These are phyloP conservation scores for Ceratocystis albifundus DNA, from an alignment of 2,329 filamentous ascomycete genomes.

Conservation along the genomic window DNA sequence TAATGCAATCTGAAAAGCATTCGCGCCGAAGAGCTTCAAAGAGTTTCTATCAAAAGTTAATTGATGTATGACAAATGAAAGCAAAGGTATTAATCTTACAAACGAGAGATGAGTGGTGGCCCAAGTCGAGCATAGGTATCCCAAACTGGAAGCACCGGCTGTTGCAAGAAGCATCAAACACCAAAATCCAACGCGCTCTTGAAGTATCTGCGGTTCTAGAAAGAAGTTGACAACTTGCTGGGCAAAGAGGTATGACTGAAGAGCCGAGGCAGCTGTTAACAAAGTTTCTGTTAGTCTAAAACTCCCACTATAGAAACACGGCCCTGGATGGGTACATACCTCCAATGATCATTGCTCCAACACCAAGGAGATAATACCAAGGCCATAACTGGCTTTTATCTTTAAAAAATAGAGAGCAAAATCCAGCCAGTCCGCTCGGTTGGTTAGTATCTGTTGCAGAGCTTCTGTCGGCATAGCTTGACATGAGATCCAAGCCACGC, in stretches of 20 bases:
- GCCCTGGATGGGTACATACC: constrained; percentile 19
- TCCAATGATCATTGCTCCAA: constrained; percentile 21
- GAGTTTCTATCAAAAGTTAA: constrained; percentile 20
- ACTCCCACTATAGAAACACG: background rate
- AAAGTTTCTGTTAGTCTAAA: background rate
- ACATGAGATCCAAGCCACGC: constrained; percentile 17
- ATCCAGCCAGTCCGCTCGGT: constrained; percentile 14
- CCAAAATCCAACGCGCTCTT: constrained; percentile 27
- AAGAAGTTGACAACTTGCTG: constrained; percentile 23
- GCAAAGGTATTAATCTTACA: constrained; percentile 19
- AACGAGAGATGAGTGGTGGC: constrained; percentile 25
- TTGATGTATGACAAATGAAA: background rate
- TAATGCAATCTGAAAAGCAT: constrained; percentile 29
- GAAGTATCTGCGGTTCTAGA: constrained; percentile 2
- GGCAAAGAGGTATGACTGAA: constrained; percentile 24
- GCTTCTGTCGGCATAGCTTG: constrained; percentile 2
- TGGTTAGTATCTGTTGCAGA: background rate
- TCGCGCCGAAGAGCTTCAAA: constrained; percentile 26
- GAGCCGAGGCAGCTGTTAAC: constrained; percentile 16
- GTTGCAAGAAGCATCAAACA: constrained; percentile 30
- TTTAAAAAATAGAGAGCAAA: constrained; percentile 20
- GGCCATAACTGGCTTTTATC: constrained; percentile 22
- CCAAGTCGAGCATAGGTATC: constrained; percentile 28
- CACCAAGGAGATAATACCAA: constrained; percentile 22
- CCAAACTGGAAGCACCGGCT: constrained; percentile 27